Base-by-base conservation (phyloP, 1,139 yeast species). In the Lodderomyces jiufengensis region DNA sequence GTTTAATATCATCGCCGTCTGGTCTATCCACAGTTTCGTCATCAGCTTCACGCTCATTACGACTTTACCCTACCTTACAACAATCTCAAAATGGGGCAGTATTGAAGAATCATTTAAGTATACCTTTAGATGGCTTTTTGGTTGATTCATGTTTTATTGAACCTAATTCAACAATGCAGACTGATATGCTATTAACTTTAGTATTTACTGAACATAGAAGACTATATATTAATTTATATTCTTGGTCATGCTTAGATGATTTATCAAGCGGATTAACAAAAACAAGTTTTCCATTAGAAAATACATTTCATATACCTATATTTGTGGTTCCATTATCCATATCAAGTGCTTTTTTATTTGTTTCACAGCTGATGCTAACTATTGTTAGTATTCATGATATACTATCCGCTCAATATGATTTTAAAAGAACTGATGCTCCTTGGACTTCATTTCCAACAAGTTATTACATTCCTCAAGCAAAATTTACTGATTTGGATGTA, bases 401-500 rank as follows among this genome's bases (percentile, higher is more conserved):
- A 4, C 49, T 68, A n/a, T 70, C 77, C 2, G 78, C 73, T 1
- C 70, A 68, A 33, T 66, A 66, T 40, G 51, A 57, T 29, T 72
- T 71, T 42, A 38, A 46, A 3, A 42, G 50, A 2, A 38, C 38
- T 10, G 36, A 34, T 2, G 42, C 45, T 15, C 45, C 43, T 3
- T 45, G 47, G 45, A 23, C 29, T 4, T 36, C 61, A 0, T 73
- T 73, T 45, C 78, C 78, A 3, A 68, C 75, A 0, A 49, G 54
- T 22, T 65, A 37, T 40, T 61, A 59, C 42, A 44, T 52, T 23
- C 64, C 74, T 1, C 43, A 39, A 2, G 34, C 55, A 0, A 29
- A 45, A 7, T 49, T 61, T 5, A 24, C 34, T 3, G 27, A 41
- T 8, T 34, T 38, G 4, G 40, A 39, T n/a, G 22, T 7, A 45